Conservation (phyloP, 345 rosid species). For the Garcia nutans region DNA sequence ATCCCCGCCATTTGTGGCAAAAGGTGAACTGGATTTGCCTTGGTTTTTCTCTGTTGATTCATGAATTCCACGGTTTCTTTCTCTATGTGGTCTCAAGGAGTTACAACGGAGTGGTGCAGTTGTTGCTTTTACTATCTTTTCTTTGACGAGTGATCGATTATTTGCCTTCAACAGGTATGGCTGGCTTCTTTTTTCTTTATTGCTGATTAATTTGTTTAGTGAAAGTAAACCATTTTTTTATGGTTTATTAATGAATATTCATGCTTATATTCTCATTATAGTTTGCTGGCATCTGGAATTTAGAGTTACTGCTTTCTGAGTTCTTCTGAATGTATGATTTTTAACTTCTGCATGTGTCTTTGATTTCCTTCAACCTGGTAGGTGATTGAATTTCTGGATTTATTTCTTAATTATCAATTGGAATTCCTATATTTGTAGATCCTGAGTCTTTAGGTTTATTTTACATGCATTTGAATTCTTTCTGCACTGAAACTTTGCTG, state of each 20-base stretch:
- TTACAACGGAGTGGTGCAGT: slow-evolving; percentile 30
- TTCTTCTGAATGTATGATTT: not conserved
- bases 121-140: slow-evolving; percentile 31
- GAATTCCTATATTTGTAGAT: not conserved
- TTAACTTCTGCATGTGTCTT: not conserved
- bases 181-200: slow-evolving; percentile 5
- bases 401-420: not conserved
- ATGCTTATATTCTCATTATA: not conserved
- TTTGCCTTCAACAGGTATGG: slow-evolving; percentile 30
- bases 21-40: slow-evolving; percentile 27
- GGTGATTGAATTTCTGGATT: slow-evolving; percentile 16
- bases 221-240: too few species aligned
- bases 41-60: slow-evolving; percentile 24
- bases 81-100: slow-evolving; percentile 25
- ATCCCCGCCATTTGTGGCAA: slow-evolving; percentile 27
- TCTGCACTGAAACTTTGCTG: not conserved
- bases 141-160: slow-evolving; percentile 30
- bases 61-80: slow-evolving; percentile 28
- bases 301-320: slow-evolving; percentile 1
- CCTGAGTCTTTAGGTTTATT: not conserved
- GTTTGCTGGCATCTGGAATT: not conserved
- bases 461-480: slow-evolving; percentile 14
- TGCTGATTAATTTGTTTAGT: not conserved
- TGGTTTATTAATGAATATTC: not conserved
- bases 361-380: not conserved